Evolutionary conservation across 2,329 filamentous ascomycete species (phyloP).

Genomic region (Pseudogymnoascus sp.): DNA sequence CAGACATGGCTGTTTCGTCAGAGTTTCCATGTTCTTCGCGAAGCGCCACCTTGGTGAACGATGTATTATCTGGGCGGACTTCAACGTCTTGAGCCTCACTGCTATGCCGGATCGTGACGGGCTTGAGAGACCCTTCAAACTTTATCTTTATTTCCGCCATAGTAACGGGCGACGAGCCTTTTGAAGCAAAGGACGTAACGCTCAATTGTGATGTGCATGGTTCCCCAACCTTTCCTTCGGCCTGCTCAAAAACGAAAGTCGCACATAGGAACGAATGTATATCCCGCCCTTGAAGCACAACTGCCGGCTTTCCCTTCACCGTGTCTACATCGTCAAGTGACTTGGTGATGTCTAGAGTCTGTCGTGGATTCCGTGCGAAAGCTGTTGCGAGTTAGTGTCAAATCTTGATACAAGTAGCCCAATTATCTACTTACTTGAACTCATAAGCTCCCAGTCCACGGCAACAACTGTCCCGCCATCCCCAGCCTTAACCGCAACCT

Average conservation of each 20-base stretch:
- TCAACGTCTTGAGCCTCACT: constrained; percentile 11
- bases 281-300: constrained; percentile 43
- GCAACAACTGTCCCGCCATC: constrained; percentile 49
- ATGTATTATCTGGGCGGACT: constrained; percentile 15
- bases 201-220: constrained; percentile 47
- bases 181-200: constrained; percentile 47
- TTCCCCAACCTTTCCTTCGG: constrained; percentile 54
- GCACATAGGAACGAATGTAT: constrained; percentile 45
- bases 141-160: constrained; percentile 44
- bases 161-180: constrained; percentile 41
- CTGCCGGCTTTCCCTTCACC: constrained; percentile 36
- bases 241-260: constrained; percentile 48
- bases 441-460: constrained; percentile 57
- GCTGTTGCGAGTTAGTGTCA: constrained; percentile 30
- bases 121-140: constrained; percentile 50
- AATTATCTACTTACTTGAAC: constrained; percentile 39
- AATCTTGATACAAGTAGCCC: background rate
- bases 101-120: constrained; percentile 38
- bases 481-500: constrained; percentile 43
- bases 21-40: constrained; percentile 6
- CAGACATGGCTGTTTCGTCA: background rate
- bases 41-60: constrained; percentile 4
- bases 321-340: constrained; percentile 43
- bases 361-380: constrained; percentile 45
- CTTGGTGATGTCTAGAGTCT: constrained; percentile 52